These are phyloP conservation scores for Bruguiera hainesii DNA, from an alignment of 441 rosid species.

Conservation along the genomic window DNA sequence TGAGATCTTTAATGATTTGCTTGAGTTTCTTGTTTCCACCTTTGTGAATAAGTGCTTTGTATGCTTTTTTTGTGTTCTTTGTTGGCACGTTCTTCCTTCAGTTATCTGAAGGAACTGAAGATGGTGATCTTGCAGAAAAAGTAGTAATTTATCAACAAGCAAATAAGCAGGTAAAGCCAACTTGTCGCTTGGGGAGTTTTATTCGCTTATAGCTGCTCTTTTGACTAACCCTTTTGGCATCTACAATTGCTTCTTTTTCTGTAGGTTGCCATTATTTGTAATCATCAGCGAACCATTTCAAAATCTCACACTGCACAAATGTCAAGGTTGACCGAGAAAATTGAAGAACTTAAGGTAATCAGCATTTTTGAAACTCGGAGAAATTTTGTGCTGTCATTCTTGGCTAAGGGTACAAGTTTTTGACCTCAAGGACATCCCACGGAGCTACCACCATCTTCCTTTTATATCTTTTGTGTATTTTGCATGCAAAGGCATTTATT, in stretches of 20 bases:
- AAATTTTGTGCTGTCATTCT: neutral
- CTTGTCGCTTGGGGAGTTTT: constrained; percentile 1
- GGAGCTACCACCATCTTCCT: neutral
- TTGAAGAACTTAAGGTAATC: constrained; percentile 78
- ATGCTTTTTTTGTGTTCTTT: neutral
- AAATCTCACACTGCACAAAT: constrained; percentile 91
- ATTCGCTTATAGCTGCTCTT: neutral
- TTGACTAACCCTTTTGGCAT: neutral
- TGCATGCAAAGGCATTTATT: neutral
- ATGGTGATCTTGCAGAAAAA: constrained; percentile 85
- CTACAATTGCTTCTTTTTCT: constrained; percentile 21
- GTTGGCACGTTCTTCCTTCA: constrained; percentile 30
- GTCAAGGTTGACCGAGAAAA: constrained; percentile 75
- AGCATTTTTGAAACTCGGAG: neutral
- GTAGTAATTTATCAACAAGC: constrained; percentile 76
- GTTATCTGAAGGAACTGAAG: constrained; percentile 81
- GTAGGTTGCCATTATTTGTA: constrained; percentile 99
- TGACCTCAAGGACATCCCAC: neutral
- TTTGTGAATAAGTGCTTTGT: neutral
- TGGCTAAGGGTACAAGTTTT: neutral
- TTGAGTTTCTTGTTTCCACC: neutral
- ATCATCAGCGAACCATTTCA: constrained; percentile 95
- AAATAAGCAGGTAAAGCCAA: constrained; percentile 74
- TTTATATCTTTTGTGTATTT: neutral
- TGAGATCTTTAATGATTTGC: neutral